Evolutionary conservation across 805 yeast species (phyloP), one percentile per base, ranked within the genome.

Genomic region (Yamadazyma tumulicola): DNA sequence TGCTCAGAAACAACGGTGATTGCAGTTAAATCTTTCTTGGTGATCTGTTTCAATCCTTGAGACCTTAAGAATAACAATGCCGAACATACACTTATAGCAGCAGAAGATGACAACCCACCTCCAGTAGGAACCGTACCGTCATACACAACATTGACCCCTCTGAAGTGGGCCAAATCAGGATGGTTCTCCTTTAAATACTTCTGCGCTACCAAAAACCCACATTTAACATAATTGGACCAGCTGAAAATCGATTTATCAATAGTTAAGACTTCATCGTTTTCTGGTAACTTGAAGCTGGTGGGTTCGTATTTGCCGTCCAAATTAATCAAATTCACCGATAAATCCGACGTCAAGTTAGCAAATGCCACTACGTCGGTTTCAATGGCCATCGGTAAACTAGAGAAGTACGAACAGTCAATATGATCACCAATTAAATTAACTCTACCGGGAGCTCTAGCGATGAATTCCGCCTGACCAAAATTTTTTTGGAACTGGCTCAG

Each of bases 351-450:
- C n/a, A 27, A 18, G 10, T 39, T 24, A 11, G 72, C 78, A 4
- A 79, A 85, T 43, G 75, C 74, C 31, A 79, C 55, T 34, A 80
- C 74, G 47, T 80, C 85, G 14, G 61, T 69, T 29, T 77, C 81
- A 23, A 81, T 75, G 3, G 89, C 87, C 80, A 81, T 75, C 12
- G 88, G 88, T 45, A 81, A 65, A 8, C 78, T 83, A 5, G 85
- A 69, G 52, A 77, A 81, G 47, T 73, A 70, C 44, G 75, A 73
- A 52, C 81, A 81, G 57, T 81, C 88, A 36, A 81, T 75, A 51
- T 81, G 89, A 45, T 81, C 88, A 23, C 89, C 88, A 37, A 81
- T 78, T 39, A 81, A 60, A 52, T 81, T 81, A 34, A 81, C 88
- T 46, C 89, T 62, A 20, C 88, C 88, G n/a, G 89, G 88, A 11